Percentiles rank a stretch among this genome's conserved stretches.
These are phyloP conservation scores for Cornus suecica DNA, from an alignment of 148 eudicot genomes.

Conservation along the genomic window DNA sequence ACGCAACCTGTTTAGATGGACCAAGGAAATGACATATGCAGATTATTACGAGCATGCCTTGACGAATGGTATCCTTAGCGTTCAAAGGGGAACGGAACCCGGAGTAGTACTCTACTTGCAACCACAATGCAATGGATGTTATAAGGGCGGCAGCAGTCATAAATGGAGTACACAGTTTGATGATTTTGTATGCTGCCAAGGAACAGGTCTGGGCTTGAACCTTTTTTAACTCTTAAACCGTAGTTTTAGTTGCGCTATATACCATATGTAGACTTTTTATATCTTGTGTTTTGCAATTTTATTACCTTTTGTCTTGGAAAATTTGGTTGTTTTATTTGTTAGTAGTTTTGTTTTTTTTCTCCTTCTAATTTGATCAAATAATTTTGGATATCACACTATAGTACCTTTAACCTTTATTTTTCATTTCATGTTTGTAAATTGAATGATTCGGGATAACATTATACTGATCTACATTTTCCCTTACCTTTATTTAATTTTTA, in stretches of 20 bases:
- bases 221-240: not conserved
- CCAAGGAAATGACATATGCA: conserved; percentile 76
- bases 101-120: conserved; percentile 95
- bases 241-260: too few species aligned
- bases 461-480: too few species aligned
- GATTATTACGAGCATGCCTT: conserved; percentile 88
- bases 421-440: too few species aligned
- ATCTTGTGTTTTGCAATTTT: not conserved
- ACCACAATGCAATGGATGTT: conserved; percentile 71
- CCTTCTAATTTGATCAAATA: too few species aligned
- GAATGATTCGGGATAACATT: too few species aligned
- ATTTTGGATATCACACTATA: too few species aligned
- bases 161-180: conserved; percentile 72
- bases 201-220: conserved; percentile 56
- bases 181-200: conserved; percentile 90
- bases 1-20: conserved; percentile 87
- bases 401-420: too few species aligned
- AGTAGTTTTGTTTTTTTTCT: not conserved
- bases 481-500: too few species aligned
- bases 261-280: too few species aligned
- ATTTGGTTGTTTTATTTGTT: not conserved
- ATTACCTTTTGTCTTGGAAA: not conserved
- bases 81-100: conserved; percentile 78
- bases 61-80: conserved; percentile 80
- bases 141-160: conserved; percentile 57